A percentile compares a stretch with the other conserved stretches of the same genome.
phyloP scores from a whole-genome alignment of 1,284 basidiomycete species.

The Bjerkandera adusta region DNA sequence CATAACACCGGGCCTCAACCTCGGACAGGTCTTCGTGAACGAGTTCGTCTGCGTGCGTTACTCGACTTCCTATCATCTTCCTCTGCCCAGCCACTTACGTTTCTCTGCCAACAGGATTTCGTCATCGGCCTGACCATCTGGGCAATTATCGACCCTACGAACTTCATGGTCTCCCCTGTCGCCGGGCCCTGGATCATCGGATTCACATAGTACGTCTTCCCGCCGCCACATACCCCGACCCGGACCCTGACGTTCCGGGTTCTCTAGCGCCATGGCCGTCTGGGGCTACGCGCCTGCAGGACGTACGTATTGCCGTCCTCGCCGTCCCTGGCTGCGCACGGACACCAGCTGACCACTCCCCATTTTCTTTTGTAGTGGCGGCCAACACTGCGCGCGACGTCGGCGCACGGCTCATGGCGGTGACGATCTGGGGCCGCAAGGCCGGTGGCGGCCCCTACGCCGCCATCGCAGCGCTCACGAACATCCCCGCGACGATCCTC shows the following conservation, averaged over 20 bases:
- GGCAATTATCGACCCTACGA: slow-evolving; percentile 60
- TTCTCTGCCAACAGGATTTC: slow-evolving; percentile 51
- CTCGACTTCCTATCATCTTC: background rate
- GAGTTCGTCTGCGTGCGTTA: slow-evolving; percentile 61
- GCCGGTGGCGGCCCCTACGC: slow-evolving; percentile 59
- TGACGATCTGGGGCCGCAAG: slow-evolving; percentile 55
- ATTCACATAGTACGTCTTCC: slow-evolving; percentile 47
- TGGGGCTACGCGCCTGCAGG: slow-evolving; percentile 45
- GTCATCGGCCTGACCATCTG: slow-evolving; percentile 61
- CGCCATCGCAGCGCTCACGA: slow-evolving; percentile 62
- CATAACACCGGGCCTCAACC: slow-evolving; percentile 43
- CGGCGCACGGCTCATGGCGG: slow-evolving; percentile 54
- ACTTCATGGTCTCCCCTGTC: slow-evolving; percentile 53
- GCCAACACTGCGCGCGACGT: slow-evolving; percentile 69
- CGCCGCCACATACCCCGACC: background rate
- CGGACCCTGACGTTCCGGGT: slow-evolving; percentile 1
- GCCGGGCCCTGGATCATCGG: slow-evolving; percentile 51
- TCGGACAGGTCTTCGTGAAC: slow-evolving; percentile 59
- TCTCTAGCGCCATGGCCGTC: slow-evolving; percentile 45
- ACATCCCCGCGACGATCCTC: slow-evolving; percentile 60
- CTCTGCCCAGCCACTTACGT: too few species aligned
- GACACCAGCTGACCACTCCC: too few species aligned
- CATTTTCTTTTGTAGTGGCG: slow-evolving; percentile 52
- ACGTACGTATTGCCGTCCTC: too few species aligned
- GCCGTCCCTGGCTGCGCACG: too few species aligned